Evolutionary conservation across 345 rosid species (phyloP).

Genomic region (Eucalyptus tenuipes): DNA sequence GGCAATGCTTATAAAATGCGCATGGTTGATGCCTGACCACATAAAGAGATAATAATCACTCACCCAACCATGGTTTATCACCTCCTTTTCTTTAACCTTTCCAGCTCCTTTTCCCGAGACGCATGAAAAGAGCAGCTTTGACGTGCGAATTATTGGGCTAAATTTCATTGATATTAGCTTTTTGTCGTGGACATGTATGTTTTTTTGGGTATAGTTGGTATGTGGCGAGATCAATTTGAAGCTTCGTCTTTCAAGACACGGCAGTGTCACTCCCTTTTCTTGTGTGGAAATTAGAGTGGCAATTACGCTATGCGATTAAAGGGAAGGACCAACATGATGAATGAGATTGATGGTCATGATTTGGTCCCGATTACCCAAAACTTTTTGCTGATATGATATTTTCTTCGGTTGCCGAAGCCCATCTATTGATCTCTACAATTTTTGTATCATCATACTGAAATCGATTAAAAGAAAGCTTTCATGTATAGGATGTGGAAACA

Average conservation of each 20-base stretch:
- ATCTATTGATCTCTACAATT: neutral
- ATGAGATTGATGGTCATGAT: neutral
- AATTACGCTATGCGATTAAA: accelerated
- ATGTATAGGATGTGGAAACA: neutral
- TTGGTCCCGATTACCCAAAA: neutral
- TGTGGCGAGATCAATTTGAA: accelerated
- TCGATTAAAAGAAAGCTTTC: neutral
- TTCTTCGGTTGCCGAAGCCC: neutral
- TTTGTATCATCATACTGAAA: neutral
- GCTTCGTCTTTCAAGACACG: neutral
- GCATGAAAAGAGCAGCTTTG: neutral
- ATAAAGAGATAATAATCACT: neutral
- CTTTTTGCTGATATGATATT: neutral
- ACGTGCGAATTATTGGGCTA: neutral
- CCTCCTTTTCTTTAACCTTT: neutral
- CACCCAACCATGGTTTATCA: too few species aligned
- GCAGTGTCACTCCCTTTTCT: neutral
- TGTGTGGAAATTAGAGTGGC: neutral
- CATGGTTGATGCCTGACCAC: neutral
- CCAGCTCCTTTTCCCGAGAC: neutral
- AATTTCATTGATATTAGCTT: neutral
- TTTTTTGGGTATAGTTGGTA: neutral
- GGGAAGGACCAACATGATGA: neutral
- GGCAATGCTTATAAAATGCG: neutral
- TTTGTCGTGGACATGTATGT: accelerated